Conservation (phyloP, 495 filamentous ascomycete genomes). For the Schizothecium vesticola region DNA sequence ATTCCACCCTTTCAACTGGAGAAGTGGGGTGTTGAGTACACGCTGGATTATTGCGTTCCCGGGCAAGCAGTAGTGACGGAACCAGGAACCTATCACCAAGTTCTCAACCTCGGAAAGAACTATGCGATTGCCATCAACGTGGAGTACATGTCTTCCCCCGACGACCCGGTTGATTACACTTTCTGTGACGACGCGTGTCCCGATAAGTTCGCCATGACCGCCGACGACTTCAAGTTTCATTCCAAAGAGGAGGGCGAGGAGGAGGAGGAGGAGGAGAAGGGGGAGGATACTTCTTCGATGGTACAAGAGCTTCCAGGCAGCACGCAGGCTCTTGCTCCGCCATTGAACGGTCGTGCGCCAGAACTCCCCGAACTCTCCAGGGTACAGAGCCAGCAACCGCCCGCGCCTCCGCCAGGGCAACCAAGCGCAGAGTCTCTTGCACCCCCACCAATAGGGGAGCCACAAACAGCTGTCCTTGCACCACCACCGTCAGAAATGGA, state of each 20-base stretch:
- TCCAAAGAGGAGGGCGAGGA: not conserved
- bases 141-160: slow-evolving; percentile 30
- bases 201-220: slow-evolving; percentile 26
- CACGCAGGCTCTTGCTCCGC: not conserved
- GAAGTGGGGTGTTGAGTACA: slow-evolving; percentile 32
- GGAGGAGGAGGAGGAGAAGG: not conserved
- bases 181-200: slow-evolving; percentile 28
- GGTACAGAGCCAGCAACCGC: not conserved
- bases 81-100: slow-evolving; percentile 32
- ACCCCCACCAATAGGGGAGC: not conserved
- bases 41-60: slow-evolving; percentile 30
- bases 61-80: slow-evolving; percentile 32
- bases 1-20: slow-evolving; percentile 27
- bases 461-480: not conserved
- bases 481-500: not conserved
- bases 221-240: slow-evolving; percentile 24
- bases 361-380: not conserved
- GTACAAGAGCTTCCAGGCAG: not conserved
- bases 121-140: slow-evolving; percentile 32
- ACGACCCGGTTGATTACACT: slow-evolving; percentile 21
- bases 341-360: not conserved
- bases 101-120: slow-evolving; percentile 31
- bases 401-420: not conserved
- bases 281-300: not conserved
- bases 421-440: not conserved